These are phyloP conservation scores for Fagus crenata DNA, from an alignment of 306 rosid species.

Conservation along the genomic window DNA sequence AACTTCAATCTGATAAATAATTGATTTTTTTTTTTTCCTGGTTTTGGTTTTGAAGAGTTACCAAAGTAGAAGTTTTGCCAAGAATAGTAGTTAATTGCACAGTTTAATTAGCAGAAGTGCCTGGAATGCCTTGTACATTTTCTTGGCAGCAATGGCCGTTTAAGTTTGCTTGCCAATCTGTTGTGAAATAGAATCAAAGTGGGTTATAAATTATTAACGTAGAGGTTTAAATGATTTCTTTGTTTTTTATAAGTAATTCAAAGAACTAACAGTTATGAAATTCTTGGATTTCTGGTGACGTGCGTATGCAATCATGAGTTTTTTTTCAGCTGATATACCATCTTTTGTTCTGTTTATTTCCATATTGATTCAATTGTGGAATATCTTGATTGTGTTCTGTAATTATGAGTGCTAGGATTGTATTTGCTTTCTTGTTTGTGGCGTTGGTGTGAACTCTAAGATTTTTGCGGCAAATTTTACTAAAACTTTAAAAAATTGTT, in stretches of 20 bases:
- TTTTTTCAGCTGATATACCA: not conserved
- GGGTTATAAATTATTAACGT: too few relatives aligned
- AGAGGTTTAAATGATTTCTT: too few relatives aligned
- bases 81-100: not conserved
- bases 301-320: too few relatives aligned
- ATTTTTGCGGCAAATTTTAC: not conserved
- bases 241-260: too few relatives aligned
- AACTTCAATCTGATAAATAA: not conserved
- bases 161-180: too few relatives aligned
- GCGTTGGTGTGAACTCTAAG: not conserved
- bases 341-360: not conserved
- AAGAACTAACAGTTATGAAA: too few relatives aligned
- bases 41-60: not conserved
- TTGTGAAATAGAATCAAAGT: too few relatives aligned
- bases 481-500: not conserved
- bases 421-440: not conserved
- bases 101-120: too few relatives aligned
- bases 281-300: too few relatives aligned
- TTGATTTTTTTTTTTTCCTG: not conserved
- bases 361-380: not conserved
- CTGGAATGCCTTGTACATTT: too few relatives aligned
- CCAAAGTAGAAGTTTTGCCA: not conserved
- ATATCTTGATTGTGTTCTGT: not conserved
- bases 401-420: not conserved
- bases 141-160: too few relatives aligned